Conservation (phyloP, 805 yeast species). For the Saturnispora hagleri region DNA sequence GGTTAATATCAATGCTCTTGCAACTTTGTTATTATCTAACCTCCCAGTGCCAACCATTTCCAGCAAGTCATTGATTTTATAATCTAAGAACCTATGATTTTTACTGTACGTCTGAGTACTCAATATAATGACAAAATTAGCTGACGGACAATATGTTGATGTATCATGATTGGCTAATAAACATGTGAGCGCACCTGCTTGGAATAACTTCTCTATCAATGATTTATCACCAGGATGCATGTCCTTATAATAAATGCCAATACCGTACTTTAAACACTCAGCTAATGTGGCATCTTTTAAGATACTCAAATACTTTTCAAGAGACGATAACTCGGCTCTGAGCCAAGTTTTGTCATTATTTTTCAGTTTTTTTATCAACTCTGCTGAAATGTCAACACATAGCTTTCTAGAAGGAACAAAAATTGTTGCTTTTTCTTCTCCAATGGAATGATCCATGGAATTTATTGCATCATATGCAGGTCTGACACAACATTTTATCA, state of each 20-base stretch:
- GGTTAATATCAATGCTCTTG: slow-evolving; percentile 49
- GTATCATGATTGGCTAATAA: slow-evolving; percentile 57
- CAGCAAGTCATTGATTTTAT: slow-evolving; percentile 50
- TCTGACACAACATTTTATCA: slow-evolving; percentile 41
- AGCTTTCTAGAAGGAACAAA: slow-evolving; percentile 51
- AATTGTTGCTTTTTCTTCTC: slow-evolving; percentile 33
- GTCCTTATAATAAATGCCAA: slow-evolving; percentile 51
- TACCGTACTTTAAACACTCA: slow-evolving; percentile 43
- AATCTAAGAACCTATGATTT: slow-evolving; percentile 63
- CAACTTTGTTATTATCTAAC: slow-evolving; percentile 23
- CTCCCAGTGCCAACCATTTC: slow-evolving; percentile 53
- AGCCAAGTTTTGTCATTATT: slow-evolving; percentile 33
- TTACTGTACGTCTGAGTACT: slow-evolving; percentile 68
- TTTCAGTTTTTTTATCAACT: slow-evolving; percentile 28
- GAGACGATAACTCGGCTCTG: slow-evolving; percentile 30
- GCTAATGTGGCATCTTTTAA: slow-evolving; percentile 39
- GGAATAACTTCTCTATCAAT: slow-evolving; percentile 46
- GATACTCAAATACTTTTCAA: slow-evolving; percentile 34
- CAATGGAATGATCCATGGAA: slow-evolving; percentile 22
- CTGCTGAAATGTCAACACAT: slow-evolving; percentile 43
- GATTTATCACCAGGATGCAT: slow-evolving; percentile 48
- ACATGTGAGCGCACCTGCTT: slow-evolving; percentile 41
- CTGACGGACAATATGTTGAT: slow-evolving; percentile 39
- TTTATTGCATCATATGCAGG: slow-evolving; percentile 39
- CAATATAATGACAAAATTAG: slow-evolving; percentile 49